Evolutionary conservation across 768 basidiomycete species (phyloP).

Genomic region (Russula dissimulans): DNA sequence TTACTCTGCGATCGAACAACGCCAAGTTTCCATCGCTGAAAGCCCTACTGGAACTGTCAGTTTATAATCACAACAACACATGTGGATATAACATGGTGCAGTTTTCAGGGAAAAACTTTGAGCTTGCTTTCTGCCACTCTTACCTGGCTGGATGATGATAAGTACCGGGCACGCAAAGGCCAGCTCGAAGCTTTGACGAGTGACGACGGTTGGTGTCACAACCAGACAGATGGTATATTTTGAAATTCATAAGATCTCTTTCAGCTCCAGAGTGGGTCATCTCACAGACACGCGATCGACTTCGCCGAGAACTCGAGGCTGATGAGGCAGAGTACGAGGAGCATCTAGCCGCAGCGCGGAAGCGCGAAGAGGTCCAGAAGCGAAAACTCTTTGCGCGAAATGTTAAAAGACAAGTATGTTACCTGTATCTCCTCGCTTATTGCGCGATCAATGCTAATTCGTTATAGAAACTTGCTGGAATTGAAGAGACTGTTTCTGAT

Average conservation of each 20-base stretch:
- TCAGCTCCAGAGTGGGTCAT: conserved; percentile 69
- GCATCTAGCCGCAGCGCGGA: conserved; percentile 48
- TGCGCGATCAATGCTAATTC: not conserved
- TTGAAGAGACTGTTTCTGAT: conserved; percentile 18
- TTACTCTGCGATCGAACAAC: conserved; percentile 67
- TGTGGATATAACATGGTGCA: not conserved
- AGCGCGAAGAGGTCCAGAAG: conserved; percentile 49
- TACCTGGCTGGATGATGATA: conserved; percentile 67
- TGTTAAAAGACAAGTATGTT: conserved; percentile 48
- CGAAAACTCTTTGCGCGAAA: conserved; percentile 47
- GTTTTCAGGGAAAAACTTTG: conserved; percentile 70
- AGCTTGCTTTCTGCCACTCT: conserved; percentile 69
- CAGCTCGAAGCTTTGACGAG: conserved; percentile 35
- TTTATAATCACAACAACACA: not conserved
- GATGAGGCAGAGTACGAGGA: conserved; percentile 58
- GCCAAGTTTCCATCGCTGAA: conserved; percentile 73
- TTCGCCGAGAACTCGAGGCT: conserved; percentile 56
- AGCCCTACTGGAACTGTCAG: conserved; percentile 84
- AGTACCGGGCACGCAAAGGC: conserved; percentile 58
- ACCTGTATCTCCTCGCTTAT: not conserved
- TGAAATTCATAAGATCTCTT: not conserved
- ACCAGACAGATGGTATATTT: conserved; percentile 1
- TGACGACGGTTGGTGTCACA: conserved; percentile 26
- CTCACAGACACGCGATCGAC: conserved; percentile 57
- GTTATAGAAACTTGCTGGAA: not conserved